Conservation (phyloP, 345 rosid genomes). For the Hevea brasiliensis region DNA sequence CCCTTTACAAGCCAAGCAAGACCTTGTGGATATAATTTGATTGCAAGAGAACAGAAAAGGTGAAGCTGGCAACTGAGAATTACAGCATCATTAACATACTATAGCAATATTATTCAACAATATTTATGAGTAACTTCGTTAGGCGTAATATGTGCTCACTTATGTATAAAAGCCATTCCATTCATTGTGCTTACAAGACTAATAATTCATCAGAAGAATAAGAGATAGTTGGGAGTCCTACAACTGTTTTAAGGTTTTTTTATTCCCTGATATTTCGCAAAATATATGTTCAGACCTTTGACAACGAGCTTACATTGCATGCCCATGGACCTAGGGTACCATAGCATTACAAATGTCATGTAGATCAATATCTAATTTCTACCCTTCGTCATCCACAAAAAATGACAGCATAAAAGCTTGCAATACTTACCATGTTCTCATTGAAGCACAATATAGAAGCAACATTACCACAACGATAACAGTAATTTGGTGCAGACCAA, state of each 20-base stretch:
- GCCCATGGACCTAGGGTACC: neutral
- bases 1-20: neutral
- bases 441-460: conserved; percentile 98
- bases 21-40: neutral
- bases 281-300: neutral
- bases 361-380: neutral
- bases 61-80: neutral
- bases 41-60: neutral
- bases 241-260: too few species aligned
- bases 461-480: conserved; percentile 99
- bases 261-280: neutral
- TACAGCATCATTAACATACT: neutral
- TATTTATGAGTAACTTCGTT: neutral
- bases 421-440: conserved; percentile 73
- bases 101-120: neutral
- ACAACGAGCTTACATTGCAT: neutral
- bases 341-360: neutral
- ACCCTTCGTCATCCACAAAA: neutral
- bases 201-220: too few species aligned
- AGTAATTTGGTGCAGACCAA: conserved; percentile 99
- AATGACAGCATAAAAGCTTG: neutral
- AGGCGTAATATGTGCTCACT: neutral
- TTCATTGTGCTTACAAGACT: too few species aligned
- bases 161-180: neutral
- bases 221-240: too few species aligned